Evolutionary conservation across 495 filamentous ascomycete genomes (phyloP).

Genomic region (Massariosphaeria phaeospora): DNA sequence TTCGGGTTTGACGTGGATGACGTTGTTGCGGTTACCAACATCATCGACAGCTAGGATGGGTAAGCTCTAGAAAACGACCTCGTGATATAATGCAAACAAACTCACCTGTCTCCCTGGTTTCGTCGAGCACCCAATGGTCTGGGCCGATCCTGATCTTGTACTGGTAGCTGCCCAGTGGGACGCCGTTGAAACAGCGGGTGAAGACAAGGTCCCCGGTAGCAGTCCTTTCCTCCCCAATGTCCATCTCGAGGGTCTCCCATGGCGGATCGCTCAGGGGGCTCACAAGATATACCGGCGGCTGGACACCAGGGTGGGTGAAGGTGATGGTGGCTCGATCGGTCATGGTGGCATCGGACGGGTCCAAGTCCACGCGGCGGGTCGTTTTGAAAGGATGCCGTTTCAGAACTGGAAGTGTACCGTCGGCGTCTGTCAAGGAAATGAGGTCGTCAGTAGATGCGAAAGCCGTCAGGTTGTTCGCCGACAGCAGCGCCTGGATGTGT

Average conservation of each 20-base stretch:
- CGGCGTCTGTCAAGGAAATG: background rate
- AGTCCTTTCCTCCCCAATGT: conserved; percentile 36
- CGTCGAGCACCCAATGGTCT: conserved; percentile 60
- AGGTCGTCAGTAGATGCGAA: conserved; percentile 18
- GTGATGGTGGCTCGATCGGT: conserved; percentile 47
- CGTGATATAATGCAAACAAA: background rate
- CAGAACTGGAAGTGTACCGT: background rate
- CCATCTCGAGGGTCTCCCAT: conserved; percentile 61
- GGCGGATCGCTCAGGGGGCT: conserved; percentile 60
- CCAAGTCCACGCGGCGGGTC: background rate
- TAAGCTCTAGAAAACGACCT: no score
- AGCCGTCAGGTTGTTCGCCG: conserved; percentile 4
- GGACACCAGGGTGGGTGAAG: conserved; percentile 52
- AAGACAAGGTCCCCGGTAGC: conserved; percentile 36
- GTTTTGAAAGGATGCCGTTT: background rate
- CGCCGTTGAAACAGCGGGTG: conserved; percentile 41
- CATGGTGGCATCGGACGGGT: conserved; percentile 12
- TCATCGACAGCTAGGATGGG: conserved; percentile 47
- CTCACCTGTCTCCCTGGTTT: conserved; percentile 50
- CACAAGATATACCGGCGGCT: conserved; percentile 60
- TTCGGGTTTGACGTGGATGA: conserved; percentile 42
- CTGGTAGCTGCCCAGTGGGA: conserved; percentile 52
- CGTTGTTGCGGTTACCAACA: conserved; percentile 55
- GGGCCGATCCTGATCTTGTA: conserved; percentile 66
- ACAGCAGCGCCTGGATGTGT: conserved; percentile 10